Percentiles rank a stretch among this genome's conserved stretches.
These are phyloP conservation scores for Penicillium arizonense DNA, from an alignment of 495 filamentous ascomycete genomes.

Conservation along the genomic window DNA sequence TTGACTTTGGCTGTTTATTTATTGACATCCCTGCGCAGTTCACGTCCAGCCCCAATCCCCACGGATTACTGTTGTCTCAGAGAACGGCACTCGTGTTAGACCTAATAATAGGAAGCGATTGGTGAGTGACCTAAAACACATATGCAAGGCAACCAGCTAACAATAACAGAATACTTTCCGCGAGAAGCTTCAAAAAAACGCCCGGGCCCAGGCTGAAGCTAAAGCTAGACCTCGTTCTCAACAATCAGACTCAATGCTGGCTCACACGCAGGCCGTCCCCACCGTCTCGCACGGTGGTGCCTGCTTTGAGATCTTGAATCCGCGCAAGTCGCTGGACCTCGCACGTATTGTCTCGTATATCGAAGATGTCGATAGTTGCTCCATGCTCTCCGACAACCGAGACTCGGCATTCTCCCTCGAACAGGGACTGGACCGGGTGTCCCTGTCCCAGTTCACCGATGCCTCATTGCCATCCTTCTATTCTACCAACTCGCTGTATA, in stretches of 20 bases:
- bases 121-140: constrained; percentile 25
- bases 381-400: constrained; percentile 16
- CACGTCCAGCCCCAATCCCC: constrained; percentile 13
- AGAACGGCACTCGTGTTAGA: constrained; percentile 19
- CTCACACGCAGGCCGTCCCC: constrained; percentile 23
- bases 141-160: constrained; percentile 12
- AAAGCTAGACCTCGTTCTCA: constrained; percentile 10
- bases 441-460: constrained; percentile 29
- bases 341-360: constrained; percentile 43
- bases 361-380: constrained; percentile 37
- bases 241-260: constrained; percentile 33
- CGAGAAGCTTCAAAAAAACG: constrained; percentile 30
- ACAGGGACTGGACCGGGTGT: constrained; percentile 19
- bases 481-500: constrained; percentile 22
- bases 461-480: constrained; percentile 28
- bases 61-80: constrained; percentile 27
- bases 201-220: constrained; percentile 17
- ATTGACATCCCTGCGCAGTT: constrained; percentile 20
- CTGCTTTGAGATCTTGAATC: constrained; percentile 48
- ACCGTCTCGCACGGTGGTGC: constrained; percentile 42
- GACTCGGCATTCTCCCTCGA: constrained; percentile 27
- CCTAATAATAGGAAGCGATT: constrained; percentile 32
- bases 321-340: constrained; percentile 39
- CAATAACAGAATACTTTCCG: constrained; percentile 41
- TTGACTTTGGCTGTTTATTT: background rate